Conservation (phyloP, 129 eudicot genomes). For the Flaveria bidentis region DNA sequence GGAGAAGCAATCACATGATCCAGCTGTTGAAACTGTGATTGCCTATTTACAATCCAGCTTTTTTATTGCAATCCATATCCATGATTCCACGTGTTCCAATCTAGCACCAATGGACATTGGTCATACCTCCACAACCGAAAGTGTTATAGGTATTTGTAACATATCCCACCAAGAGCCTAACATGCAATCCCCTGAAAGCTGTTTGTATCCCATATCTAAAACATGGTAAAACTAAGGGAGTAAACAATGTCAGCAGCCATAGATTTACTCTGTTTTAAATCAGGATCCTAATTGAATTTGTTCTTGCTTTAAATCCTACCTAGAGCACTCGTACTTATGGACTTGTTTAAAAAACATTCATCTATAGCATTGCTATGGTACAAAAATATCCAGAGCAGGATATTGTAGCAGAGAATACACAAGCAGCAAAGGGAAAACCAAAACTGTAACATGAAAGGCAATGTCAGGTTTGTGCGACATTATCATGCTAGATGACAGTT, state of each 20-base stretch:
- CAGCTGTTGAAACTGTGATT: slow-evolving; percentile 34
- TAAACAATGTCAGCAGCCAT: slow-evolving; percentile 11
- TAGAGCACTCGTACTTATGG: not conserved
- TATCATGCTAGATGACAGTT: not conserved
- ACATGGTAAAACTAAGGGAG: not conserved
- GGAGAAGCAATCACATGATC: slow-evolving; percentile 40
- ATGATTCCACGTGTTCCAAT: slow-evolving; percentile 41
- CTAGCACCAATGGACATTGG: slow-evolving; percentile 47
- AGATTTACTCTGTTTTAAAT: slow-evolving; percentile 5
- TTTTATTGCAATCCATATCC: slow-evolving; percentile 19
- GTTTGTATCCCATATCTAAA: slow-evolving; percentile 75
- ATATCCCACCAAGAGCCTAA: slow-evolving; percentile 77
- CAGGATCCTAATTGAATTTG: not conserved
- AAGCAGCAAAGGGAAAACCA: not conserved
- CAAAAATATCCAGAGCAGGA: no score
- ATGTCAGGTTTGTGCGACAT: not conserved
- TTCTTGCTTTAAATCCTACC: not conserved
- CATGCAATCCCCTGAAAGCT: slow-evolving; percentile 73
- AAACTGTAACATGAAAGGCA: not conserved
- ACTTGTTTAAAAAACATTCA: not conserved
- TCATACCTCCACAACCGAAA: slow-evolving; percentile 9
- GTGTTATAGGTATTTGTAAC: slow-evolving; percentile 50
- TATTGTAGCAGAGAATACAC: not conserved
- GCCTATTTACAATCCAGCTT: slow-evolving; percentile 16
- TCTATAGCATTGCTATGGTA: not conserved